Evolutionary conservation across 192 early-diverging fungal genomes (phyloP).

Genomic region (Backusella circina): DNA sequence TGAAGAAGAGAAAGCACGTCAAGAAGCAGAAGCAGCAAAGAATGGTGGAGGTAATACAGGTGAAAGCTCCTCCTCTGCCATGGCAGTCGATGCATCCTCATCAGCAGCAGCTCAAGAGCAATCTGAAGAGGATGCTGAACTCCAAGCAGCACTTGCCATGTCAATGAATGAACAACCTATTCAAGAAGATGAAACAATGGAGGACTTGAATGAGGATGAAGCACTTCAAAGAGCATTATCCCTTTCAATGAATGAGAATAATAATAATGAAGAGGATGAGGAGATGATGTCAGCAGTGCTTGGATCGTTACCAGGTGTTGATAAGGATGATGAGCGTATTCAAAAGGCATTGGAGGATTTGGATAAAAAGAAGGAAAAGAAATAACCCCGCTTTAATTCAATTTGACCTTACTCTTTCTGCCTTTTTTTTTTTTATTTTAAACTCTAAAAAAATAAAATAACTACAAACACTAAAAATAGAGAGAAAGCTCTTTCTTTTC

Average conservation of each 20-base stretch:
- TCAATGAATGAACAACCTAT: constrained; percentile 47
- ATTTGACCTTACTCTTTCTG: neutral
- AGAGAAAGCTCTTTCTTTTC: neutral
- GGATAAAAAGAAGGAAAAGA: constrained; percentile 39
- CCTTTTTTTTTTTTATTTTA: constrained; percentile 1
- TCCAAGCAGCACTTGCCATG: constrained; percentile 68
- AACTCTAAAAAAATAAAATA: neutral
- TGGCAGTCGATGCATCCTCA: constrained; percentile 30
- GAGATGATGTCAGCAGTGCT: constrained; percentile 66
- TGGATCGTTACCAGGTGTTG: constrained; percentile 82
- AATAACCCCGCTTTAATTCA: constrained; percentile 10
- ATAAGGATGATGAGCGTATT: constrained; percentile 80
- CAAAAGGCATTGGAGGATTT: constrained; percentile 59
- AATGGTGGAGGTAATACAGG: constrained; percentile 32
- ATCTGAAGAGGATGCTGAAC: constrained; percentile 35
- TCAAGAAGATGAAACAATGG: constrained; percentile 66
- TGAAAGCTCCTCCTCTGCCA: constrained; percentile 27
- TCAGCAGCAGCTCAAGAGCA: neutral
- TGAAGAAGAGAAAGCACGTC: constrained; percentile 93
- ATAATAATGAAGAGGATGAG: constrained; percentile 13
- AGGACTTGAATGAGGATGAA: constrained; percentile 66
- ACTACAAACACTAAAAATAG: neutral
- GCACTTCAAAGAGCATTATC: constrained; percentile 67
- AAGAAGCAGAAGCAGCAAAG: constrained; percentile 57
- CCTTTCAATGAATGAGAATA: constrained; percentile 63